Conservation (phyloP, 805 yeast species). For the Sugiyamaella floridensis region DNA sequence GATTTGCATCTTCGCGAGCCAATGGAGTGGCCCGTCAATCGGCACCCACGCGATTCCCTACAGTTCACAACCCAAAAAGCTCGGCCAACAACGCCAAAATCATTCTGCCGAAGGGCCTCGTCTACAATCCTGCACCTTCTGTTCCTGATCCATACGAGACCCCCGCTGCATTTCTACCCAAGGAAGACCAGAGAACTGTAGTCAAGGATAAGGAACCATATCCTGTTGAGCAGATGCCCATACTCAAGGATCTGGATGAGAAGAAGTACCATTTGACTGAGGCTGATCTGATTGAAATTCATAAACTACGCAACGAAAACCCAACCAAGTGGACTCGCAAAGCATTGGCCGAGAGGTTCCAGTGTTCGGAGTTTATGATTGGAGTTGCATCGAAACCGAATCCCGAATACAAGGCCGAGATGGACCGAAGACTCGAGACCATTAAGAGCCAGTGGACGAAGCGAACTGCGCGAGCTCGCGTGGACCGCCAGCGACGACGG, state of each 20-base stretch:
- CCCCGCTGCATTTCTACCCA: slow-evolving; percentile 64
- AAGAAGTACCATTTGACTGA: slow-evolving; percentile 52
- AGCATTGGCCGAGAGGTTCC: slow-evolving; percentile 52
- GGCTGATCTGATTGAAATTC: slow-evolving; percentile 51
- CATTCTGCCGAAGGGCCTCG: slow-evolving; percentile 51
- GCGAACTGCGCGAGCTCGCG: slow-evolving; percentile 42
- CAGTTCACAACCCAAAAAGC: slow-evolving; percentile 51
- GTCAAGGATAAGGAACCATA: slow-evolving; percentile 22
- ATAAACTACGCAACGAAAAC: slow-evolving; percentile 45
- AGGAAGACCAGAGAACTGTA: slow-evolving; percentile 49
- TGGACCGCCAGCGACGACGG: slow-evolving; percentile 53
- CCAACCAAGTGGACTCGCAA: slow-evolving; percentile 60
- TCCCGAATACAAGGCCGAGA: slow-evolving; percentile 36
- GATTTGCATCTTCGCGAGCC: slow-evolving; percentile 10
- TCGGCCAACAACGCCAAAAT: slow-evolving; percentile 63
- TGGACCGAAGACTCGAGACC: slow-evolving; percentile 40
- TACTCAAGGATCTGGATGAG: slow-evolving; percentile 35
- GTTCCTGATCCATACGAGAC: slow-evolving; percentile 50
- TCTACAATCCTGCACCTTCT: slow-evolving; percentile 58
- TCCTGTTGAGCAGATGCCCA: slow-evolving; percentile 21
- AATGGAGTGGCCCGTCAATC: slow-evolving; percentile 1
- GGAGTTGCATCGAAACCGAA: slow-evolving; percentile 42
- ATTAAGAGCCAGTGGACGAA: slow-evolving; percentile 47
- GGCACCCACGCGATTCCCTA: slow-evolving; percentile 37
- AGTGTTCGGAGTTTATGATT: slow-evolving; percentile 46